These are phyloP conservation scores for Trichoderma koningiopsis DNA, from an alignment of 2,329 filamentous ascomycete genomes.

Conservation along the genomic window DNA sequence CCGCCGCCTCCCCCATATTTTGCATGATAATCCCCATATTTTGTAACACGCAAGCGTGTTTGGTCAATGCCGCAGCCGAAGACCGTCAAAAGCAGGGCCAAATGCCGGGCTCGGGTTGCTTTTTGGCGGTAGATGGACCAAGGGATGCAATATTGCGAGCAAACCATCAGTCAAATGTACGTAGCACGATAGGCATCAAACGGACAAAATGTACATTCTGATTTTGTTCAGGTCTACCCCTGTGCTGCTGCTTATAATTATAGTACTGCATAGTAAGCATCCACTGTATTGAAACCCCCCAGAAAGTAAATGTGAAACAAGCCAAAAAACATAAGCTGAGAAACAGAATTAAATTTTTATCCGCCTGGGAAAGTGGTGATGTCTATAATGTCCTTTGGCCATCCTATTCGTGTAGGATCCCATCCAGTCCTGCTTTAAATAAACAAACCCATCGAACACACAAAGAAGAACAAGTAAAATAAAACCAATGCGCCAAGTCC, in stretches of 20 bases:
- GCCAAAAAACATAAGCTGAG: slow-evolving; percentile 11
- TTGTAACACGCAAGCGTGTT: slow-evolving; percentile 9
- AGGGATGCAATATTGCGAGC: not conserved
- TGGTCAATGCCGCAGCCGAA: slow-evolving; percentile 11
- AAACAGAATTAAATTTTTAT: slow-evolving; percentile 17
- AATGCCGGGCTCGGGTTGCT: slow-evolving; percentile 4
- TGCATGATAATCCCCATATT: slow-evolving; percentile 23
- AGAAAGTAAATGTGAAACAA: not conserved
- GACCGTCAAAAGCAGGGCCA: not conserved
- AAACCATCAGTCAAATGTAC: not conserved
- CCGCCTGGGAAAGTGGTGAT: slow-evolving; percentile 30
- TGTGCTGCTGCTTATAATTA: slow-evolving; percentile 23
- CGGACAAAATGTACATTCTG: not conserved
- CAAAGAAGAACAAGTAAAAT: slow-evolving; percentile 5
- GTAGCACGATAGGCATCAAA: not conserved
- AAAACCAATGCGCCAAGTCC: slow-evolving; percentile 22
- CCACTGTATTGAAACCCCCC: not conserved
- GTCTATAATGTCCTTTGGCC: slow-evolving; percentile 27
- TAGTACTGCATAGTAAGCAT: slow-evolving; percentile 10
- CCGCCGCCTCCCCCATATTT: slow-evolving; percentile 16
- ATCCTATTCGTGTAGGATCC: slow-evolving; percentile 24
- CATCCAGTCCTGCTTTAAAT: slow-evolving; percentile 28
- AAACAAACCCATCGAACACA: not conserved
- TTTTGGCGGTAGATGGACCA: not conserved
- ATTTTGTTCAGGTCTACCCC: not conserved